Base-by-base conservation (phyloP, 495 filamentous ascomycete genomes). In the Daldinia concentrica region DNA sequence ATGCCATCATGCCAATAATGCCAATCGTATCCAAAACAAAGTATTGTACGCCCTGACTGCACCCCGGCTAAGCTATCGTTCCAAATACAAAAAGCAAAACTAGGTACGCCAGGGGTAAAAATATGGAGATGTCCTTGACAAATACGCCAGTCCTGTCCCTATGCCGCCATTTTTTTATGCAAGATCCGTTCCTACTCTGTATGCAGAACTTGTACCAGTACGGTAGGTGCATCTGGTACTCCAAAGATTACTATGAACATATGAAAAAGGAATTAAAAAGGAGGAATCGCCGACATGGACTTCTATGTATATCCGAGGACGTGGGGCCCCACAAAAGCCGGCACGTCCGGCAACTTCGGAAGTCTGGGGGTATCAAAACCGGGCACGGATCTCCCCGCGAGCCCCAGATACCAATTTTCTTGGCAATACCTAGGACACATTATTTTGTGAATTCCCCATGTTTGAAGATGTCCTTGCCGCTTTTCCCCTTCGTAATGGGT, bases 121-220 rank as follows among this genome's bases (percentile, higher is more conserved):
- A 57, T 29, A 45, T 39, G 45, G 52, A 24, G 22, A 59, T 52
- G n/a, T 3, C 69, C 69, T 50, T 64, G 64, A 72, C 64, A 67
- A 60, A 60, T 72, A 60, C 60, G 58, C 70, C 70, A 41, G 50
- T 63, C 55, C 52, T 64, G 32, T 64, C 50, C 57, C 50, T 17
- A 69, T 69, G 64, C 65, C 62, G 62, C 61, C 57, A 45, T 63
- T 67, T 73, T 72, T 68, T 68, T 69, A 73, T 73, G 71, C 71
- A 62, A 69, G 55, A 71, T 67, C 66, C 66, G 55, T 60, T 64
- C 62, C 17, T 64, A 56, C 67, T 67, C 67, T 74, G 70, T 73
- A 74, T 74, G 62, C 62, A 69, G 62, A n/a, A 29, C 45, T 59
- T 57, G 54, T 70, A 43, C 62, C 52, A 58, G 59, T 51, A 55